A percentile compares a stretch with the other conserved stretches of the same genome.
phyloP scores from a whole-genome alignment of 1,139 yeast species.

The Wickerhamomyces sp. region DNA sequence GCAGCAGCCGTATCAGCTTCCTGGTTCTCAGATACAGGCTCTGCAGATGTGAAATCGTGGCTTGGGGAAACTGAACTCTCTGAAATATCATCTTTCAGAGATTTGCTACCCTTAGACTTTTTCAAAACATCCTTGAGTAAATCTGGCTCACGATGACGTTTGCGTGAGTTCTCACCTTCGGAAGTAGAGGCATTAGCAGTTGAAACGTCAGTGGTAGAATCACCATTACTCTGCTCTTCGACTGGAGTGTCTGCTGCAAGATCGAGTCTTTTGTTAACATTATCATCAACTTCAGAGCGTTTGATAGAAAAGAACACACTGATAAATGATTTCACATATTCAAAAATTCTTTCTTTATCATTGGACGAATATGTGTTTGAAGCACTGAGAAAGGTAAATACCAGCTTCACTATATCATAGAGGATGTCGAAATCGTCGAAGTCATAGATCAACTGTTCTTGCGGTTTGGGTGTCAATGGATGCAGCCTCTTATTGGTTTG shows the following conservation, averaged over 20 bases:
- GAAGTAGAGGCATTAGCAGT: conserved; percentile 6
- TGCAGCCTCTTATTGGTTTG: conserved; percentile 72
- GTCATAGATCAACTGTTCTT: conserved; percentile 68
- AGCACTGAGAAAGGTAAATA: conserved; percentile 63
- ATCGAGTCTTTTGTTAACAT: conserved; percentile 27
- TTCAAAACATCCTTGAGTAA: conserved; percentile 68
- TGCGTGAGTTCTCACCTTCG: conserved; percentile 25
- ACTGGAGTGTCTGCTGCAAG: conserved; percentile 6
- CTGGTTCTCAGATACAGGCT: conserved; percentile 21
- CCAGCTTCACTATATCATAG: conserved; percentile 66
- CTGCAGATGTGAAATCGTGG: conserved; percentile 18
- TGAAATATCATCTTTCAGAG: conserved; percentile 30
- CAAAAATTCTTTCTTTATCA: conserved; percentile 75
- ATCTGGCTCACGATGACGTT: conserved; percentile 61
- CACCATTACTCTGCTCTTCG: conserved; percentile 14
- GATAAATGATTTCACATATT: conserved; percentile 66
- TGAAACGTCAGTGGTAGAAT: conserved; percentile 9
- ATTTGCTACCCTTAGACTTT: conserved; percentile 44
- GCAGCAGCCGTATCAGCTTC: conserved; percentile 30
- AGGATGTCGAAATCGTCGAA: conserved; percentile 66
- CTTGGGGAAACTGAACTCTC: conserved; percentile 23
- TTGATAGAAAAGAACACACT: conserved; percentile 61
- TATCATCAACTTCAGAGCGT: conserved; percentile 29
- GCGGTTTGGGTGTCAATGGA: conserved; percentile 83
- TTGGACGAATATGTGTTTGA: conserved; percentile 71